Evolutionary conservation across 2,329 filamentous ascomycete species (phyloP), one percentile per base, ranked within the genome.

Genomic region (Talaromyces sp.): DNA sequence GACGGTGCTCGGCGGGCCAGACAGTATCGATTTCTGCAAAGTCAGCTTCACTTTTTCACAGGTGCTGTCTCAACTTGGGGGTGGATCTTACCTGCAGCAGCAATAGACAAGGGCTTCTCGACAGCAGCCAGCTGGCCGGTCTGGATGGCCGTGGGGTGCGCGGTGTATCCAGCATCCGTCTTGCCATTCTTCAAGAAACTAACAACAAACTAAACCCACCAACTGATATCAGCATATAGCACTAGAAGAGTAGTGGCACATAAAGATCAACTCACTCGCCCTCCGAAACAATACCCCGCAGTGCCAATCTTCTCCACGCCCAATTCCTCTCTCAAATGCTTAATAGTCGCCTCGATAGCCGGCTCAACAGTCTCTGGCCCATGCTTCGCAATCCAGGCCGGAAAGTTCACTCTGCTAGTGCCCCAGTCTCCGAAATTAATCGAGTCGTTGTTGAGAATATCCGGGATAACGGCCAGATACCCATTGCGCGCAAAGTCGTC

Each of bases 221-320:
- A 55, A 55, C 23, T 23, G 55, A 7, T 16, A 47, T 34, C 9
- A 14, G 10, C 28, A 50, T 27, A 60, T 23, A 6, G 16, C 8
- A 5, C 5, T 12, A n/a, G 9, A 47, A 23, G 7, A n/a, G n/a
- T n/a, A 40, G 1, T 14, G 6, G 16, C 53, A 5, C 3, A 33
- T 14, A 5, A 16, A 52, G 5, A 33, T 14, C 9, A 16, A 52
- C 77, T 63, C 66, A 86, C 85, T 81, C 90, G 90, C 60, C 83
- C 89, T 42, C 90, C 89, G 67, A 92, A 90, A 76, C 90, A 92
- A 76, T 92, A 92, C 0, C 89, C 89, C 0, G 87, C 84, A 14
- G 81, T 83, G 1, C 85, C 89, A 40, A 92, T 76, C 65, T 82
- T 85, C 72, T 83, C 85, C 53, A 83, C 73, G 1, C 83, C 82